These are phyloP conservation scores for Lotmaria passim DNA, from an alignment of 208 protist species.

Conservation along the genomic window DNA sequence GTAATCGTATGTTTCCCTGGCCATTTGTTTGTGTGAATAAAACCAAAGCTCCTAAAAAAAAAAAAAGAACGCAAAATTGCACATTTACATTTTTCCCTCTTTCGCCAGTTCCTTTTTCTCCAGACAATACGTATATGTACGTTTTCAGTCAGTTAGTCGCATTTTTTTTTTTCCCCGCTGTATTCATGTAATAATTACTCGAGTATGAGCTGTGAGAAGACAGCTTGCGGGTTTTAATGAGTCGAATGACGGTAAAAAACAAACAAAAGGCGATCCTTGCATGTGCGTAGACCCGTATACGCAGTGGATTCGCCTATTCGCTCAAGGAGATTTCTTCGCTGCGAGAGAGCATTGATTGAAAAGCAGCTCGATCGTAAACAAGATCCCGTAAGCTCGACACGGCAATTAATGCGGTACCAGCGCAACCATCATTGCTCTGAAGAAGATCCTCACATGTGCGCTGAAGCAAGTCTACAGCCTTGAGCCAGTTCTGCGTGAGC, in stretches of 20 bases:
- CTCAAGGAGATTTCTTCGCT: conserved; percentile 25
- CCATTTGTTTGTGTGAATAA: too few species aligned
- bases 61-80: not conserved
- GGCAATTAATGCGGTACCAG: conserved; percentile 42
- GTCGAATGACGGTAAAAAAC: not conserved
- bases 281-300: not conserved
- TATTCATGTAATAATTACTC: too few species aligned
- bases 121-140: too few species aligned
- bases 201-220: too few species aligned
- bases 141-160: too few species aligned
- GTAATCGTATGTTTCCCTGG: too few species aligned
- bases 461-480: conserved; percentile 36
- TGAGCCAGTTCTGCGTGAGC: conserved; percentile 54
- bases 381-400: conserved; percentile 62
- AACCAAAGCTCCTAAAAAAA: not conserved
- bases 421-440: conserved; percentile 39
- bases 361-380: conserved; percentile 45
- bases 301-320: conserved; percentile 1
- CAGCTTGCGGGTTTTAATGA: too few species aligned
- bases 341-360: conserved; percentile 41
- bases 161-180: too few species aligned
- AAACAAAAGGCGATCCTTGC: not conserved
- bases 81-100: not conserved
- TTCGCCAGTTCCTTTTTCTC: not conserved
- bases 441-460: conserved; percentile 33